Evolutionary conservation across 192 early-diverging fungal species (phyloP).

Genomic region (Lobosporangium transversale): DNA sequence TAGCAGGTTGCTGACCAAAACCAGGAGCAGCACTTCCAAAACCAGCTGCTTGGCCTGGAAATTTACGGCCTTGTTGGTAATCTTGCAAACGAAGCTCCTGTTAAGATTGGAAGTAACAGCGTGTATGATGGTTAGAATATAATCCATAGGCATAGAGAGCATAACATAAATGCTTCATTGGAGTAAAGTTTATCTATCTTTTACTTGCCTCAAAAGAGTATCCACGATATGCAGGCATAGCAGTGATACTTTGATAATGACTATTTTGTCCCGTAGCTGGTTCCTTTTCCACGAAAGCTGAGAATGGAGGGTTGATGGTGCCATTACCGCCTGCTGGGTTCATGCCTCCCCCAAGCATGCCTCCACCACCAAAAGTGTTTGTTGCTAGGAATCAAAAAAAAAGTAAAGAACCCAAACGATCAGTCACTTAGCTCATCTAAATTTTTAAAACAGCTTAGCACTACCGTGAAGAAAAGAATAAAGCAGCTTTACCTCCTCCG

Average conservation of each 20-base stretch:
- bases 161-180: too few relatives aligned
- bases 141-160: too few relatives aligned
- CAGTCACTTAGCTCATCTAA: too few relatives aligned
- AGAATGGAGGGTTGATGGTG: constrained; percentile 65
- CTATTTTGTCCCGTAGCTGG: constrained; percentile 64
- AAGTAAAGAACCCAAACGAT: too few relatives aligned
- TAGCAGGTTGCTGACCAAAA: constrained; percentile 43
- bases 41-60: constrained; percentile 42
- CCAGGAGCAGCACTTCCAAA: constrained; percentile 36
- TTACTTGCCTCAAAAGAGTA: constrained; percentile 80
- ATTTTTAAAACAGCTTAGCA: neutral
- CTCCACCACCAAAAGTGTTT: constrained; percentile 37
- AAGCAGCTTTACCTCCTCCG: constrained; percentile 21
- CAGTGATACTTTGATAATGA: constrained; percentile 75
- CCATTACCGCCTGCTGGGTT: constrained; percentile 47
- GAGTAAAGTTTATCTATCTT: neutral
- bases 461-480: too few relatives aligned
- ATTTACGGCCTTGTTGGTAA: constrained; percentile 84
- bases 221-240: constrained; percentile 87
- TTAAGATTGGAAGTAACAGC: neutral
- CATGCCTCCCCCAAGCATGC: constrained; percentile 28
- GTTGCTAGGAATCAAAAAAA: too few relatives aligned
- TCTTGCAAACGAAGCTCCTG: constrained; percentile 89
- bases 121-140: too few relatives aligned
- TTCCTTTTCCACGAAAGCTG: constrained; percentile 61